Conservation (phyloP, 352 stramenopile genomes). For the Phytophthora pseudosyringae region DNA sequence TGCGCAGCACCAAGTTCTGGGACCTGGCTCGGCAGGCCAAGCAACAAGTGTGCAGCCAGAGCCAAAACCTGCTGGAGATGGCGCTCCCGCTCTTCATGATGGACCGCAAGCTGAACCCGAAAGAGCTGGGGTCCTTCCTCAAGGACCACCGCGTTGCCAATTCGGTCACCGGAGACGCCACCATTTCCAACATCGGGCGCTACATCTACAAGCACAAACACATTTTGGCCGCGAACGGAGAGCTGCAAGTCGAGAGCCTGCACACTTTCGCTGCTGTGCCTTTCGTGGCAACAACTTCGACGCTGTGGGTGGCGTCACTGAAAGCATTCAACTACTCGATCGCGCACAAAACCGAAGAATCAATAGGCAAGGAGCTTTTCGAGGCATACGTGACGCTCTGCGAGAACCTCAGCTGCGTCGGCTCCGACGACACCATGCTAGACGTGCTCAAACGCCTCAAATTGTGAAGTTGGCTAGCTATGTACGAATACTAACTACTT, state of each 20-base stretch:
- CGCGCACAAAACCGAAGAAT: constrained; percentile 8
- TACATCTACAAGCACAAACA: constrained; percentile 17
- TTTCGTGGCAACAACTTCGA: constrained; percentile 38
- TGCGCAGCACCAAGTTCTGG: constrained; percentile 57
- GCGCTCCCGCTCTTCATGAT: constrained; percentile 45
- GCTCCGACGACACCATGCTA: constrained; percentile 9
- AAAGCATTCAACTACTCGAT: not conserved
- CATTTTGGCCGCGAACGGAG: constrained; percentile 1
- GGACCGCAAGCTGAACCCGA: constrained; percentile 32
- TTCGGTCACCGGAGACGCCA: constrained; percentile 11
- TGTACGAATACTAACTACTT: no score
- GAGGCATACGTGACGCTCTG: constrained; percentile 5
- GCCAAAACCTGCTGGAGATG: constrained; percentile 56
- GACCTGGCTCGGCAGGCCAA: constrained; percentile 53
- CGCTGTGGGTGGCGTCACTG: constrained; percentile 17
- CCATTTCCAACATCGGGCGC: constrained; percentile 26
- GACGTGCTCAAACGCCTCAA: constrained; percentile 9
- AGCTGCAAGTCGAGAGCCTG: constrained; percentile 7
- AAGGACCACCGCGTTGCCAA: constrained; percentile 2
- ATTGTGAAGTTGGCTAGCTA: not conserved
- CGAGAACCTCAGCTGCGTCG: constrained; percentile 9
- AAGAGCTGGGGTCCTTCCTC: not conserved
- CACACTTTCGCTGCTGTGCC: constrained; percentile 22
- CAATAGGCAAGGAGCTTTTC: constrained; percentile 16
- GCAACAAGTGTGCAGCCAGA: constrained; percentile 28